phyloP scores from a whole-genome alignment of 305 asterid genomes.

The Solanum hybrid region DNA sequence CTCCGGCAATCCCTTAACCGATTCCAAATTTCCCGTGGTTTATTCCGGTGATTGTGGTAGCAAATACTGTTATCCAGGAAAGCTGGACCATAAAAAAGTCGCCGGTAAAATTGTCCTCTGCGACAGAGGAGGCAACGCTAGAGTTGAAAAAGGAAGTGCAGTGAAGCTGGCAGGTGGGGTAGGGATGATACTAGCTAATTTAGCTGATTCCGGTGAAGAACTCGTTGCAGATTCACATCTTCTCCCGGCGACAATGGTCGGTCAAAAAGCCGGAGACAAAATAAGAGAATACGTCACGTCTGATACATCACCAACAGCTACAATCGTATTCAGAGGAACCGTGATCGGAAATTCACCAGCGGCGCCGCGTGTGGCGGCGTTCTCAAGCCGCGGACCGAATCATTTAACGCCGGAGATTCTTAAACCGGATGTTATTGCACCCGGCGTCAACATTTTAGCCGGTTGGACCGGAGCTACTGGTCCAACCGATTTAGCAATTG shows the following conservation, averaged over 20 bases:
- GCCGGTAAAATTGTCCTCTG: conserved; percentile 74
- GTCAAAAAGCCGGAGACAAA: conserved; percentile 56
- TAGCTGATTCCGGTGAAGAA: conserved; percentile 82
- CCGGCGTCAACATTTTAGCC: conserved; percentile 85
- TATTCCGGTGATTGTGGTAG: conserved; percentile 76
- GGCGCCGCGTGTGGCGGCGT: conserved; percentile 81
- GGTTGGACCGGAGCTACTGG: conserved; percentile 71
- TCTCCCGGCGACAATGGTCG: conserved; percentile 81
- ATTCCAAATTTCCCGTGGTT: conserved; percentile 38
- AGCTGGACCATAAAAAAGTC: conserved; percentile 44
- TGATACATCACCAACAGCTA: conserved; percentile 66
- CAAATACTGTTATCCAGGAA: conserved; percentile 59
- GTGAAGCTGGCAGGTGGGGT: conserved; percentile 78
- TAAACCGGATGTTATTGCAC: conserved; percentile 85
- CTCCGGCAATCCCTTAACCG: conserved; percentile 38
- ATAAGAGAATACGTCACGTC: conserved; percentile 53
- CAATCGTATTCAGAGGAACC: conserved; percentile 57
- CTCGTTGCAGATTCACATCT: conserved; percentile 84
- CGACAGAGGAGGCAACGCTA: conserved; percentile 87
- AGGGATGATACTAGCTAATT: conserved; percentile 70
- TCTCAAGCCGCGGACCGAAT: conserved; percentile 92
- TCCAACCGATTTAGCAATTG: conserved; percentile 60
- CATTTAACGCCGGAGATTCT: conserved; percentile 69
- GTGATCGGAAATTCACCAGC: conserved; percentile 56
- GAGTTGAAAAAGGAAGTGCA: conserved; percentile 81